Evolutionary conservation across 2,329 filamentous ascomycete species (phyloP).

Genomic region (Exserohilum turcica): DNA sequence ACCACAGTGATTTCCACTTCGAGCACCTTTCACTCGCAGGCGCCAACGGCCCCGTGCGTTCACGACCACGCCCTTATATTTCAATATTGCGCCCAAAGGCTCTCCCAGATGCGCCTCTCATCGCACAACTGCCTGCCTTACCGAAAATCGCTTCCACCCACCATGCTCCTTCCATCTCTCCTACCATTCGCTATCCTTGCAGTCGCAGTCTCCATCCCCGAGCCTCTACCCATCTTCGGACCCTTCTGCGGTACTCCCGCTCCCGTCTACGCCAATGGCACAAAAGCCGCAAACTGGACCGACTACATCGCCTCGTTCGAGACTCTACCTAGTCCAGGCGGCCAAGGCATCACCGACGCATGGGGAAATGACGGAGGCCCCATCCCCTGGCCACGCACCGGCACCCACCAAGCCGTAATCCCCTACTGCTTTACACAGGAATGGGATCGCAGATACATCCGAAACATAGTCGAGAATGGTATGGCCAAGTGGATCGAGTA

Average conservation of each 20-base stretch:
- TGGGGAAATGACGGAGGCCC: neutral
- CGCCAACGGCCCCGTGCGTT: neutral
- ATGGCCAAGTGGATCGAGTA: constrained; percentile 3
- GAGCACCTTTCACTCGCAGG: neutral
- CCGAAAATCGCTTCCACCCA: neutral
- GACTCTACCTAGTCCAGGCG: too few relatives aligned
- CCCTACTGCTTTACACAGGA: constrained; percentile 2
- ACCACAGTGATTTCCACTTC: neutral
- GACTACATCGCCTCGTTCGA: neutral
- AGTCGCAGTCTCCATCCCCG: neutral
- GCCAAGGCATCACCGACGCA: neutral
- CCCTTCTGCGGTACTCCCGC: neutral
- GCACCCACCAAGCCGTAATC: neutral
- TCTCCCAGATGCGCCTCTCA: neutral
- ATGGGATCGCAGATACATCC: neutral
- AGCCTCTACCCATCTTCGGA: neutral
- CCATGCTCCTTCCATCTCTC: neutral
- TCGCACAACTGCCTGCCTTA: neutral
- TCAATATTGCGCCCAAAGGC: neutral
- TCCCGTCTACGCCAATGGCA: neutral
- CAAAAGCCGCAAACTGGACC: neutral
- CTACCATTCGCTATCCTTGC: neutral
- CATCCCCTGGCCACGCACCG: constrained; percentile 1
- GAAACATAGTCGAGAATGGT: neutral
- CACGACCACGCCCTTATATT: neutral